Percentiles rank a stretch among this genome's conserved stretches.
These are phyloP conservation scores for Claviceps pazoutovae DNA, from an alignment of 2,329 filamentous ascomycete species.

Conservation along the genomic window DNA sequence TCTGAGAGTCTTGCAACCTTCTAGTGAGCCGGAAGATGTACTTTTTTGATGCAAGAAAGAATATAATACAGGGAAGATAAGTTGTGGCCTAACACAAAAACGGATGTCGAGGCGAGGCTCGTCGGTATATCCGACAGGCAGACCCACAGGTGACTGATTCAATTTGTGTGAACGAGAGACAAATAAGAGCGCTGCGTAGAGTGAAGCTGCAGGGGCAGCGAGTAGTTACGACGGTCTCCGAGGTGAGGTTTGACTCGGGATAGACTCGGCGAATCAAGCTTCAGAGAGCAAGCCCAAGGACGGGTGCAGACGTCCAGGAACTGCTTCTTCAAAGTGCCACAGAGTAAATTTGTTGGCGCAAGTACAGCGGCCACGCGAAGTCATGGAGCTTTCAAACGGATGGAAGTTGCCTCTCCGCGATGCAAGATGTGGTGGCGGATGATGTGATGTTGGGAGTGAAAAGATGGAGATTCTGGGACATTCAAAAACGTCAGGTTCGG, in stretches of 20 bases:
- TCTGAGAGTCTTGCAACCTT: background rate
- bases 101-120: background rate
- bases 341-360: background rate
- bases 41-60: background rate
- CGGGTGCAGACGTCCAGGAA: slow-evolving; percentile 28
- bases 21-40: background rate
- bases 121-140: background rate
- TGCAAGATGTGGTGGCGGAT: slow-evolving; percentile 4
- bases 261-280: slow-evolving; percentile 2
- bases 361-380: background rate
- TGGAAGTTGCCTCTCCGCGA: background rate
- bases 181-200: background rate
- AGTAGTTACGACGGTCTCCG: background rate
- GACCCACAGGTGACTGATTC: background rate
- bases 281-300: slow-evolving; percentile 16
- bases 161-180: background rate
- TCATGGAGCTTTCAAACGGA: background rate
- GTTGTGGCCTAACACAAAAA: background rate
- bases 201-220: too few species aligned
- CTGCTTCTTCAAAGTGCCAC: slow-evolving; percentile 14
- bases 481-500: slow-evolving; percentile 23
- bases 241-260: slow-evolving; percentile 3
- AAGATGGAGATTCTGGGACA: slow-evolving; percentile 14
- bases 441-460: slow-evolving; percentile 15
- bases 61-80: background rate